Conservation (phyloP, 2,329 filamentous ascomycete genomes). For the Calonectria multiphialidica region DNA sequence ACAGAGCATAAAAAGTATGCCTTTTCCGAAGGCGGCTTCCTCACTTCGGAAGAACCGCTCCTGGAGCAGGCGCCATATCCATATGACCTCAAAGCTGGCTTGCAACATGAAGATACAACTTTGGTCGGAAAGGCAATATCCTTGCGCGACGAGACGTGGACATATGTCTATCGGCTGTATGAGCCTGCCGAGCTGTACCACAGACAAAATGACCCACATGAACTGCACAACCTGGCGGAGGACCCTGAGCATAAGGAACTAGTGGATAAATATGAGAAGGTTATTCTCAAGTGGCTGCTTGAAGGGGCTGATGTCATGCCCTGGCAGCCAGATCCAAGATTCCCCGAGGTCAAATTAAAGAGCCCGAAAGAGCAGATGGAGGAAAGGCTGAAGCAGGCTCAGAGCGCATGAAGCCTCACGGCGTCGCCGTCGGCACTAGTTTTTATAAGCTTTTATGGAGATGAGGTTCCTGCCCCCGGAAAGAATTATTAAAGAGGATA, state of each 20-base stretch:
- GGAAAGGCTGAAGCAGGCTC: constrained; percentile 31
- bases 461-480: background rate
- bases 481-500: background rate
- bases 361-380: constrained; percentile 46
- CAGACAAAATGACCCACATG: constrained; percentile 50
- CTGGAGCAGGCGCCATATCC: constrained; percentile 57
- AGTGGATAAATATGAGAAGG: constrained; percentile 43
- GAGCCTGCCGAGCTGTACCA: constrained; percentile 59
- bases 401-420: background rate
- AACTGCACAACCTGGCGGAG: constrained; percentile 54
- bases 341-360: constrained; percentile 49
- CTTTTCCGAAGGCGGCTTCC: constrained; percentile 59
- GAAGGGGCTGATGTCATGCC: constrained; percentile 51
- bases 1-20: constrained; percentile 53
- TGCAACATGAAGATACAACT: constrained; percentile 58
- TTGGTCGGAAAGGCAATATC: constrained; percentile 58
- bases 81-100: constrained; percentile 58
- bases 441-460: too few relatives aligned
- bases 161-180: constrained; percentile 59
- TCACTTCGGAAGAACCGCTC: constrained; percentile 57
- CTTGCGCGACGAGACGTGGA: constrained; percentile 52
- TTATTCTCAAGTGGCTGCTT: constrained; percentile 53
- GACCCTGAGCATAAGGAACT: constrained; percentile 39
- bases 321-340: constrained; percentile 49
- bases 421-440: too few relatives aligned